phyloP scores from a whole-genome alignment of 257 asterid genomes.

The Nemophila menziesii region DNA sequence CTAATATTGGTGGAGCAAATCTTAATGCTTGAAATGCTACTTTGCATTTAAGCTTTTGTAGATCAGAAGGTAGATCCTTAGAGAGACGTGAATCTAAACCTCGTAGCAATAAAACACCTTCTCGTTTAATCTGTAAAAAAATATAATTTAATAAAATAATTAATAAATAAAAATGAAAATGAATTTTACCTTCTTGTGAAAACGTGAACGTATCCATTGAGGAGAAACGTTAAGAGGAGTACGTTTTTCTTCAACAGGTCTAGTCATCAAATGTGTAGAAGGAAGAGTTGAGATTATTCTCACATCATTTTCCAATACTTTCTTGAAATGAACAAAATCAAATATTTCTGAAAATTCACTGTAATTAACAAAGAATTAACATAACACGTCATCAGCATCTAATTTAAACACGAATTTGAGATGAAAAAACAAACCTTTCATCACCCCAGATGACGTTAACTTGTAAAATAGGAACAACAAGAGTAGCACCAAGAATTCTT shows the following conservation, averaged over 20 bases:
- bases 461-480: constrained; percentile 91
- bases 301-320: constrained; percentile 64
- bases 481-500: constrained; percentile 83
- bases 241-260: constrained; percentile 78
- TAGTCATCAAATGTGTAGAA: constrained; percentile 80
- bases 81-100: constrained; percentile 92
- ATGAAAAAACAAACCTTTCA: constrained; percentile 54
- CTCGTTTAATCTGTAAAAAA: constrained; percentile 60
- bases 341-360: constrained; percentile 94
- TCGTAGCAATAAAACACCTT: constrained; percentile 73
- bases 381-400: not conserved
- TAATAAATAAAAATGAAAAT: not conserved
- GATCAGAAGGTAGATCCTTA: constrained; percentile 94
- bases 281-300: constrained; percentile 80
- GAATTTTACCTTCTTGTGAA: constrained; percentile 35
- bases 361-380: constrained; percentile 24
- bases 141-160: not conserved
- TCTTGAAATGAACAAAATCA: constrained; percentile 86
- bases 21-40: constrained; percentile 88
- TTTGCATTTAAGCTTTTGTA: constrained; percentile 99
- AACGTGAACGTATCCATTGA: constrained; percentile 74
- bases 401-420: not conserved
- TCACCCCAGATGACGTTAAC: constrained; percentile 99
- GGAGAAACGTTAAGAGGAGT: constrained; percentile 67
- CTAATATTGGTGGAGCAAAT: constrained; percentile 57